Base-by-base conservation (phyloP, 371 early-diverging fungal species). In the Coemansia sp. region DNA sequence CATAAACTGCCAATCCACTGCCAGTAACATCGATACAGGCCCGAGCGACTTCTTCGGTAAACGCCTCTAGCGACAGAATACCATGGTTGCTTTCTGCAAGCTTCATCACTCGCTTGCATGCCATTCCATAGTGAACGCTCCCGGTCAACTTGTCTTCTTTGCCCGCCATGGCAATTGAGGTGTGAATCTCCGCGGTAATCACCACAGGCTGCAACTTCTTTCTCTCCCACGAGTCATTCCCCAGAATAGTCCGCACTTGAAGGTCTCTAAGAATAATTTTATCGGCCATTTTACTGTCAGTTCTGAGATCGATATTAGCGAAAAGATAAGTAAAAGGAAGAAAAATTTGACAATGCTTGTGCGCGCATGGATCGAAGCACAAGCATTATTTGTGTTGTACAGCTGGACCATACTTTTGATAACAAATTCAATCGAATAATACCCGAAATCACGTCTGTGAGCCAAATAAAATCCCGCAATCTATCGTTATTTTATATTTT, bases 211-310 rank as follows among this genome's bases (percentile, higher is more conserved):
- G 97, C 1, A 84, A 79, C 79, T 93, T 91, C 24, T 83, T 81
- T 24, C 94, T 84, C 67, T 95, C 95, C 97, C 97, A 97, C 14
- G 91, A 87, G 78, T 97, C 96, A 54, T 92, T 92, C 11, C 98
- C 98, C 34, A 94, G 87, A 27, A 89, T 85, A n/a, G 87, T 91
- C 61, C 90, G 89, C 29, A 95, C 86, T 24, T 86, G 84, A 42
- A 97, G 86, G 73, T 94, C 88, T 68, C 86, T 86, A 56, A 95
- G 83, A 47, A 89, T 80, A 66, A 95, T 87, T 77, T 88, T 89
- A 84, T 95, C 94, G 6, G 74, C 59, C 68, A 72, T 78, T 45
- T 24, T 57, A n/a, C 37, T 56, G 57, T 27, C 18, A 11, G 1
- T 56, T 31, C 21, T 2, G 13, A 18, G 5, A 10, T 5, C 37